Percentiles rank a stretch among this genome's conserved stretches.
Conservation (phyloP, 1,284 basidiomycete genomes). For the Gymnopus androsaceus region DNA sequence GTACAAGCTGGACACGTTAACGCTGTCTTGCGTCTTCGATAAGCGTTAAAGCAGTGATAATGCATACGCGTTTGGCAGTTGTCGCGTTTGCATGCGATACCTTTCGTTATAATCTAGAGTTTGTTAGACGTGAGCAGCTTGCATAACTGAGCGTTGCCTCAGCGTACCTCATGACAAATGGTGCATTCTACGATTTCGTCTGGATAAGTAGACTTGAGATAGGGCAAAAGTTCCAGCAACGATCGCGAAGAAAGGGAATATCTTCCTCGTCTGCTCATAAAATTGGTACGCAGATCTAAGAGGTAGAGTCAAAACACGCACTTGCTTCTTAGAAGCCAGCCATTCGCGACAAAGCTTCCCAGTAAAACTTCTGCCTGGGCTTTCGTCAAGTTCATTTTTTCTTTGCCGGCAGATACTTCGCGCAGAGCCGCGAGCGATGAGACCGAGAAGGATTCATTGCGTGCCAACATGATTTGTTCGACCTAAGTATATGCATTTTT, state of each 20-base stretch:
- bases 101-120: conserved; percentile 63
- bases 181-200: conserved; percentile 75
- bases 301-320: conserved; percentile 36
- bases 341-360: conserved; percentile 77
- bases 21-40: conserved; percentile 40
- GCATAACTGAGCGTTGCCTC: not conserved
- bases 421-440: conserved; percentile 76
- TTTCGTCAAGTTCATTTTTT: conserved; percentile 70
- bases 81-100: conserved; percentile 60
- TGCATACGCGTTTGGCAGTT: conserved; percentile 73
- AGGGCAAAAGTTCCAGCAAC: conserved; percentile 72
- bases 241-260: conserved; percentile 79
- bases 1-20: conserved; percentile 60
- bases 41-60: conserved; percentile 61
- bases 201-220: conserved; percentile 74
- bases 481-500: conserved; percentile 55
- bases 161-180: conserved; percentile 70
- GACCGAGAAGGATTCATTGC: conserved; percentile 71
- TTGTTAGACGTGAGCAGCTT: not conserved
- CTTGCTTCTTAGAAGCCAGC: conserved; percentile 81
- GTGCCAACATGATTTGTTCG: conserved; percentile 84
- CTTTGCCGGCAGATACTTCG: conserved; percentile 63
- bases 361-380: conserved; percentile 74
- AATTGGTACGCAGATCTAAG: not conserved
- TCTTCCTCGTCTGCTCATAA: conserved; percentile 55